Base-by-base conservation (phyloP, 2,329 filamentous ascomycete genomes). In the Verruconis gallopava region DNA sequence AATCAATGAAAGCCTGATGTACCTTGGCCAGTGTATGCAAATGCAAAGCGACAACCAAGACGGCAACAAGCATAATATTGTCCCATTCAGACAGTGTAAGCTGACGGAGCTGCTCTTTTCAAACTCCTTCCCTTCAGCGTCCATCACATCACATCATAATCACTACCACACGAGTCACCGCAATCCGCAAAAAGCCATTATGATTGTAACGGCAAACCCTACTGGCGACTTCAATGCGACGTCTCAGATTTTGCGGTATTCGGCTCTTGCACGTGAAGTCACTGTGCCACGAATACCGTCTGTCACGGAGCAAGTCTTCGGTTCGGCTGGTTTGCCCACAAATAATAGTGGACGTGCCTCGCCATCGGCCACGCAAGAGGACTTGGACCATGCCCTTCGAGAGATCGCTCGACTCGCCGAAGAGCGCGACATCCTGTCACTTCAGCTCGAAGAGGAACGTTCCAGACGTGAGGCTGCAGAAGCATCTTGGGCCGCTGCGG, bases 1-100 rank as follows among this genome's bases (percentile, higher is more conserved):
- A 64, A 98, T 98, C 58, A 98, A 98, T 55, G 88, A 95, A 61
- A 93, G 85, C 55, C 66, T 98, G 55, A 98, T 98, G 91, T 96
- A 95, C 57, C 72, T 98, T 1, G 91, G 91, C 0, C 91, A 96
- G 56, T 98, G 91, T 57, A 72, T 98, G 52, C 89, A 96, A 57
- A 89, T 94, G 71, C 89, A 95, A 58, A 88, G 81, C 46, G 85
- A 89, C 51, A 72, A 79, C 21, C 78, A 79, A 34, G 79, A 71
- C 48, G 79, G 77, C 11, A 76, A 72, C 55, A 89, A 85, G 73
- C 37, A 51, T 42, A 50, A 49, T 48, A 84, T 94, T 75, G 15
- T 96, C 80, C 66, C 86, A 72, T 47, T 82, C 80, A 60, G 67
- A 28, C 67, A 71, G 49, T 71, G 67, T 57, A 71, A 71, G 49